These are phyloP conservation scores for Phytopythium boreale DNA, from an alignment of 352 stramenopile genomes.

Conservation along the genomic window DNA sequence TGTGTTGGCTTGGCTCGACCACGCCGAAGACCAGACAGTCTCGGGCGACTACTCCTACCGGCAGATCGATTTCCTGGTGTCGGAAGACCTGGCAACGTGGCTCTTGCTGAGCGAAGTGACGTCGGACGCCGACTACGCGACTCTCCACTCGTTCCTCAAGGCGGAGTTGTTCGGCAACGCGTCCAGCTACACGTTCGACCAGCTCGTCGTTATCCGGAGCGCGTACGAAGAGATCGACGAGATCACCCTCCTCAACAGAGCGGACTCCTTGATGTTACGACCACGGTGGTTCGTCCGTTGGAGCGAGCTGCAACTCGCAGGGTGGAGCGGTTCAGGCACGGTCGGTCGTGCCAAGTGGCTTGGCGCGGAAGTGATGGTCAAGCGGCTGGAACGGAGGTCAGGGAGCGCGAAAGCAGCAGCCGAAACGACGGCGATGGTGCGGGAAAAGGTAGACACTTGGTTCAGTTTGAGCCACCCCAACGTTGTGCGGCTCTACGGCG, in stretches of 20 bases:
- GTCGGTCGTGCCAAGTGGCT: background rate
- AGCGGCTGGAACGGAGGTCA: background rate
- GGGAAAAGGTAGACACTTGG: slow-evolving; percentile 22
- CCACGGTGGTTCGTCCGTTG: slow-evolving; percentile 1
- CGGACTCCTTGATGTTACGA: background rate
- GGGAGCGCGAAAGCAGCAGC: background rate
- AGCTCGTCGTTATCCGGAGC: slow-evolving; percentile 4
- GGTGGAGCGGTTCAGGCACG: background rate
- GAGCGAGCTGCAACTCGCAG: background rate
- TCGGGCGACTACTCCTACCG: background rate
- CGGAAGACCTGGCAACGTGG: slow-evolving; percentile 1
- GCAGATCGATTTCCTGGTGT: slow-evolving; percentile 1
- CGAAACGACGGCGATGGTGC: slow-evolving; percentile 18
- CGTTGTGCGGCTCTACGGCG: slow-evolving; percentile 31
- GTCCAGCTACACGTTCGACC: slow-evolving; percentile 2
- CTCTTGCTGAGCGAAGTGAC: background rate
- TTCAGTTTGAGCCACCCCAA: slow-evolving; percentile 29
- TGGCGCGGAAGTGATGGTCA: background rate
- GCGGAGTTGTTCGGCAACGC: background rate
- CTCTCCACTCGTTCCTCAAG: background rate
- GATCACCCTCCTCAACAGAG: background rate
- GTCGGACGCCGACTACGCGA: background rate
- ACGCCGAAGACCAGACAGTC: background rate
- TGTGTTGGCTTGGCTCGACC: background rate
- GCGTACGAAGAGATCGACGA: slow-evolving; percentile 1